phyloP scores from a whole-genome alignment of 768 basidiomycete species.

The Podaxis carcinomalis region DNA sequence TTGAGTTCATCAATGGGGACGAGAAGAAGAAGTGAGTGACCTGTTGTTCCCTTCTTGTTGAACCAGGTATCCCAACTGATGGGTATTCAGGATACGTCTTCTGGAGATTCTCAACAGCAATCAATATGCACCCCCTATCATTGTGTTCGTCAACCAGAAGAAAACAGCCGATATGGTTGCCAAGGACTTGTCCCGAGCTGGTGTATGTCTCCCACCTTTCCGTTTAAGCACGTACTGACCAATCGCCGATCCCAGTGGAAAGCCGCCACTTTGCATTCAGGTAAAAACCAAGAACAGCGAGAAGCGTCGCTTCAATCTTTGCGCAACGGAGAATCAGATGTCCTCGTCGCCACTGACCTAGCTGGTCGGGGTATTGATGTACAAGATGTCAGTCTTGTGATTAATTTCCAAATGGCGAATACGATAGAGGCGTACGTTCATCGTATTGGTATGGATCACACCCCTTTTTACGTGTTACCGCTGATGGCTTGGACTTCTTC shows the following conservation, averaged over 20 bases:
- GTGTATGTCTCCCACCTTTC: slow-evolving; percentile 49
- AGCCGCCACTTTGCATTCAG: slow-evolving; percentile 90
- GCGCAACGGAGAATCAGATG: slow-evolving; percentile 79
- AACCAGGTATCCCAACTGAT: slow-evolving; percentile 7
- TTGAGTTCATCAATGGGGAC: slow-evolving; percentile 89
- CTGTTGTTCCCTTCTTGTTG: neutral
- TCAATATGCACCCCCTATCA: slow-evolving; percentile 84
- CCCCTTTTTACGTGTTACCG: slow-evolving; percentile 14
- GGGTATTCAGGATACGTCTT: slow-evolving; percentile 61
- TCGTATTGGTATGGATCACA: slow-evolving; percentile 72
- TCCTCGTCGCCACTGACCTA: slow-evolving; percentile 95
- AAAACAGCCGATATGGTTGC: slow-evolving; percentile 98
- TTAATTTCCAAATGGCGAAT: slow-evolving; percentile 97
- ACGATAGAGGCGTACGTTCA: slow-evolving; percentile 98
- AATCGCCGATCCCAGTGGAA: slow-evolving; percentile 56
- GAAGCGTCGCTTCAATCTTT: slow-evolving; percentile 87
- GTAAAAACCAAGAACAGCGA: slow-evolving; percentile 96
- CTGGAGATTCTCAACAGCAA: slow-evolving; percentile 92
- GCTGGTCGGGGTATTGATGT: slow-evolving; percentile 99
- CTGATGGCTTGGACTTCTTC: slow-evolving; percentile 5
- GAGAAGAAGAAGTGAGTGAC: slow-evolving; percentile 90
- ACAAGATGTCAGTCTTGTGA: slow-evolving; percentile 90
- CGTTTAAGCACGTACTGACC: slow-evolving; percentile 1
- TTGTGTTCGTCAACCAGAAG: slow-evolving; percentile 99
- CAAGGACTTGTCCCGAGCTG: slow-evolving; percentile 86